A percentile compares a stretch with the other conserved stretches of the same genome.
These are phyloP conservation scores for Alternaria postmessia DNA, from an alignment of 2,329 filamentous ascomycete species.

Conservation along the genomic window DNA sequence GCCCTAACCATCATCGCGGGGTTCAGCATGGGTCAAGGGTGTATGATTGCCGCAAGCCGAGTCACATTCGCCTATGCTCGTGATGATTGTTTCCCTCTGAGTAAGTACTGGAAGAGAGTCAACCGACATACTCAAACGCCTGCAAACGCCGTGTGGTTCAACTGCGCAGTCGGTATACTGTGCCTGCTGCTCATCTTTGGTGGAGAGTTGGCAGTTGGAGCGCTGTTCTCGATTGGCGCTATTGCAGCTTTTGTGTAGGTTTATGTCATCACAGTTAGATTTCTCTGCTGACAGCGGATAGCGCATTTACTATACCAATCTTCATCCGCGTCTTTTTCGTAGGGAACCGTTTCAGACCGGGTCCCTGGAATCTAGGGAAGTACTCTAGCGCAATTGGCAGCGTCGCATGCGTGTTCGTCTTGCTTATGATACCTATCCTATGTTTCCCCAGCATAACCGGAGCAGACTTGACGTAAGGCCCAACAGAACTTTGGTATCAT, in stretches of 20 bases:
- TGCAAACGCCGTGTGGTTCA: conserved; percentile 75
- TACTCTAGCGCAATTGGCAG: conserved; percentile 66
- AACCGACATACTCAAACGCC: conserved; percentile 70
- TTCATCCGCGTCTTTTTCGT: conserved; percentile 68
- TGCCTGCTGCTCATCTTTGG: conserved; percentile 72
- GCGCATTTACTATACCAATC: conserved; percentile 64
- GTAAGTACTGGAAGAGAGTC: conserved; percentile 66
- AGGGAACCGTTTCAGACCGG: conserved; percentile 68
- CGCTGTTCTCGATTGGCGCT: conserved; percentile 74
- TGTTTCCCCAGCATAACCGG: conserved; percentile 69
- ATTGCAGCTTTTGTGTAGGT: conserved; percentile 69
- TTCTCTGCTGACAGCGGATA: conserved; percentile 1
- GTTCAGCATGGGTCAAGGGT: conserved; percentile 77
- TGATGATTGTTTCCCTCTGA: conserved; percentile 73
- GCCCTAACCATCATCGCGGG: conserved; percentile 72
- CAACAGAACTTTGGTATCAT: background rate
- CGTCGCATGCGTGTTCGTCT: conserved; percentile 66
- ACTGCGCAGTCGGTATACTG: conserved; percentile 66
- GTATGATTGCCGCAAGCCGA: conserved; percentile 72
- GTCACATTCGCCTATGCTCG: conserved; percentile 78
- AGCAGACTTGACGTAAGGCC: conserved; percentile 58
- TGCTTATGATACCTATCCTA: conserved; percentile 73
- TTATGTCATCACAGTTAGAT: background rate
- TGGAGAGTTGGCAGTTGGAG: conserved; percentile 68
- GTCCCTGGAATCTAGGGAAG: conserved; percentile 73